Evolutionary conservation across 768 basidiomycete species (phyloP).

Genomic region (Trametes cinnabarina): DNA sequence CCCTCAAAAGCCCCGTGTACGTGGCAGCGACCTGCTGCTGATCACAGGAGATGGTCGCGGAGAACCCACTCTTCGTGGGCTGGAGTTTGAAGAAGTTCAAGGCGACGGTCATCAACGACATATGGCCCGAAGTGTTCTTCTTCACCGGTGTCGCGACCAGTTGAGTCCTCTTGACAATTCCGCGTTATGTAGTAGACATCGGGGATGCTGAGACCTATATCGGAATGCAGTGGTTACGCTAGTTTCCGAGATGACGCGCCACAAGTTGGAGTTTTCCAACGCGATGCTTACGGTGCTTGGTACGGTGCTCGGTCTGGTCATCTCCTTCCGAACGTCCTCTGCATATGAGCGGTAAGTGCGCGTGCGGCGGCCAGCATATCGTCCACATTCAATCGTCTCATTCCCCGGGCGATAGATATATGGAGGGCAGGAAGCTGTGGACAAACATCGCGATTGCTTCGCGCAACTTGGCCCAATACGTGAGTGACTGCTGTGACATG

Average conservation of each 20-base stretch:
- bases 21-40: background rate
- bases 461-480: slow-evolving; percentile 57
- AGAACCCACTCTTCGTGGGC: slow-evolving; percentile 47
- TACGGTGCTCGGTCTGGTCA: slow-evolving; percentile 69
- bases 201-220: background rate
- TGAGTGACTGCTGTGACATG: slow-evolving; percentile 30
- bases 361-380: too few relatives aligned
- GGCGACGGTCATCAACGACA: slow-evolving; percentile 61
- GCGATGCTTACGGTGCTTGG: slow-evolving; percentile 67
- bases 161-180: too few relatives aligned
- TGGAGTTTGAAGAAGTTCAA: slow-evolving; percentile 52
- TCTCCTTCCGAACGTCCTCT: slow-evolving; percentile 71
- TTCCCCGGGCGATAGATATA: too few relatives aligned
- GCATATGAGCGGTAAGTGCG: slow-evolving; percentile 59
- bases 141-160: slow-evolving; percentile 60
- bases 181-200: slow-evolving; percentile 24
- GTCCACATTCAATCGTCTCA: too few relatives aligned
- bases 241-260: slow-evolving; percentile 48
- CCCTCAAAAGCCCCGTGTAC: background rate
- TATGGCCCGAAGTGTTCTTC: slow-evolving; percentile 63
- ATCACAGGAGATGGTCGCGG: slow-evolving; percentile 31
- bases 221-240: slow-evolving; percentile 50
- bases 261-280: slow-evolving; percentile 50
- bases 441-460: slow-evolving; percentile 55
- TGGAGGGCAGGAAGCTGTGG: slow-evolving; percentile 73